A percentile compares a stretch with the other conserved stretches of the same genome.
Evolutionary conservation across 805 yeast species (phyloP).

Genomic region (Myxozyma monticola): DNA sequence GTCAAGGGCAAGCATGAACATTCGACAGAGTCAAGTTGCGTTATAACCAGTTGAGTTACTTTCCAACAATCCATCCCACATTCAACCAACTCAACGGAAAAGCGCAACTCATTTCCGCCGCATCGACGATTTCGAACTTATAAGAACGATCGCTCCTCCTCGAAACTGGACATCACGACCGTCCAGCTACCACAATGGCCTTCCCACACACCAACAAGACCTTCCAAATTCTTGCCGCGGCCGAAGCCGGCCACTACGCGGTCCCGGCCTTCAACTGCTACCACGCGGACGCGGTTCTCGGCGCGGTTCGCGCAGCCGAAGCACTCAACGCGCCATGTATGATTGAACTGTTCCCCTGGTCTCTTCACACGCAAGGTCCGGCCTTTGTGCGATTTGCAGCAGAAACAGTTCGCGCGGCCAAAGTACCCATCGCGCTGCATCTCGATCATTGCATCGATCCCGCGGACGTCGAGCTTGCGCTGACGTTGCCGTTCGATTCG

Average conservation of each 20-base stretch:
- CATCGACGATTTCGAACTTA: too few species aligned
- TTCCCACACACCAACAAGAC: conserved; percentile 34
- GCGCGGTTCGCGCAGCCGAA: conserved; percentile 42
- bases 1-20: too few species aligned
- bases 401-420: conserved; percentile 35
- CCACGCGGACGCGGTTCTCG: conserved; percentile 39
- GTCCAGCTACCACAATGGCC: too few species aligned
- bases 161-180: not conserved
- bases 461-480: conserved; percentile 38
- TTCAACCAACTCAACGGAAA: too few species aligned
- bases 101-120: too few species aligned
- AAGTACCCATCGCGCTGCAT: conserved; percentile 42
- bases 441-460: conserved; percentile 41
- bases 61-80: too few species aligned
- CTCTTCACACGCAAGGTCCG: conserved; percentile 37
- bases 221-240: conserved; percentile 35
- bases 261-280: conserved; percentile 40
- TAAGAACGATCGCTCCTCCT: too few species aligned
- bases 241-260: conserved; percentile 38
- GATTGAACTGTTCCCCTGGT: conserved; percentile 43
- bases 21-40: too few species aligned
- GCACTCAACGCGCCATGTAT: conserved; percentile 39
- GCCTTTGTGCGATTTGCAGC: conserved; percentile 36
- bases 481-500: conserved; percentile 41
- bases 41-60: too few species aligned